Evolutionary conservation across 805 yeast species (phyloP).

Genomic region (Schwanniomyces yamadae): DNA sequence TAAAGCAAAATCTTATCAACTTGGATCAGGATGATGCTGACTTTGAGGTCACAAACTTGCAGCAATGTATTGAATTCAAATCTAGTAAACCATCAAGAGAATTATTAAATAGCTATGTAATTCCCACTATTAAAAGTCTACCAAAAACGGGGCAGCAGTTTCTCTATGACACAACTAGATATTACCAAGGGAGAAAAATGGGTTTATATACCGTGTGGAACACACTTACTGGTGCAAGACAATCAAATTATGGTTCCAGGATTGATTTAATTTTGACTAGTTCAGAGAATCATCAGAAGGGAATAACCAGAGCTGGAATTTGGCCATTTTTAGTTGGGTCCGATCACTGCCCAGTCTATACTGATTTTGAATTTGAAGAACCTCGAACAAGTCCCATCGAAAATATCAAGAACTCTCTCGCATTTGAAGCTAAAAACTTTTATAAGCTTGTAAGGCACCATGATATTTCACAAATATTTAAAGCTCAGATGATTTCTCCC

Average conservation of each 20-base stretch:
- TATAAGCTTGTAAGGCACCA: slow-evolving; percentile 38
- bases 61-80: slow-evolving; percentile 36
- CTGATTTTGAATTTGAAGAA: slow-evolving; percentile 51
- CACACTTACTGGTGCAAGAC: slow-evolving; percentile 69
- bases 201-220: slow-evolving; percentile 93
- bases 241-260: slow-evolving; percentile 83
- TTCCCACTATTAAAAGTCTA: slow-evolving; percentile 17
- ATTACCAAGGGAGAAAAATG: slow-evolving; percentile 51
- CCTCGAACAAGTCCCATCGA: slow-evolving; percentile 1
- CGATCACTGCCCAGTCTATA: slow-evolving; percentile 89
- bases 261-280: slow-evolving; percentile 73
- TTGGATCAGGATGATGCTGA: slow-evolving; percentile 9
- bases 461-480: slow-evolving; percentile 36
- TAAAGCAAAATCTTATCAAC: slow-evolving; percentile 35
- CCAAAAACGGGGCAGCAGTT: slow-evolving; percentile 20
- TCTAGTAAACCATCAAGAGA: slow-evolving; percentile 26
- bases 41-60: slow-evolving; percentile 26
- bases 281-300: slow-evolving; percentile 25
- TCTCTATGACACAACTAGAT: slow-evolving; percentile 60
- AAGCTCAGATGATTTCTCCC: neutral
- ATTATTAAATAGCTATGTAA: slow-evolving; percentile 27
- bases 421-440: slow-evolving; percentile 53
- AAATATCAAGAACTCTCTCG: slow-evolving; percentile 20
- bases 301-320: slow-evolving; percentile 48
- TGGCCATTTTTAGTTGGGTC: slow-evolving; percentile 77